These are phyloP conservation scores for Hanseniaspora clermontiae DNA, from an alignment of 805 yeast species.

Conservation along the genomic window DNA sequence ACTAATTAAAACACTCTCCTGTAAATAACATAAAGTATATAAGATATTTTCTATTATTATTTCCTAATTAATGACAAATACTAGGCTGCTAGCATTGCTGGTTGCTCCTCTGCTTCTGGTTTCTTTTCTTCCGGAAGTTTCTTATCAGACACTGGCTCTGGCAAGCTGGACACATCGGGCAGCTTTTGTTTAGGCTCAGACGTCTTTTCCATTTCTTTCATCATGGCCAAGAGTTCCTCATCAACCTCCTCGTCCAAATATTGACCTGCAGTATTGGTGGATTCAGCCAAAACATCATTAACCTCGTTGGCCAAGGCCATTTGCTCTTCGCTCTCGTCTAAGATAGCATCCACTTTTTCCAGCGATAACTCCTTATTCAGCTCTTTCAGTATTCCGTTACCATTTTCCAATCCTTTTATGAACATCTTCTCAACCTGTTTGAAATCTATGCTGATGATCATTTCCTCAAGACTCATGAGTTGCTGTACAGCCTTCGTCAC, in stretches of 20 bases:
- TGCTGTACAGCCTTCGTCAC: slow-evolving; percentile 63
- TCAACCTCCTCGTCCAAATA: slow-evolving; percentile 43
- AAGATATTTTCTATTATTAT: too few relatives aligned
- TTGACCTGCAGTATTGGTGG: slow-evolving; percentile 52
- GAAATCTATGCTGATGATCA: slow-evolving; percentile 74
- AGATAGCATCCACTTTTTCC: slow-evolving; percentile 63
- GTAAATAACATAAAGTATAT: too few relatives aligned
- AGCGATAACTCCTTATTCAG: slow-evolving; percentile 67
- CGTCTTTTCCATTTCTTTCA: not conserved
- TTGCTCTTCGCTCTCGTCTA: slow-evolving; percentile 80
- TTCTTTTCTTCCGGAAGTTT: not conserved
- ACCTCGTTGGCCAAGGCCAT: slow-evolving; percentile 65
- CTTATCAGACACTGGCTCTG: not conserved
- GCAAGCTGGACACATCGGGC: slow-evolving; percentile 8
- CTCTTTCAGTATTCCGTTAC: slow-evolving; percentile 61
- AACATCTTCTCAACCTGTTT: slow-evolving; percentile 82
- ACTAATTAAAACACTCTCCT: not conserved
- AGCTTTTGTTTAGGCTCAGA: not conserved
- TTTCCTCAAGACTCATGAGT: slow-evolving; percentile 61
- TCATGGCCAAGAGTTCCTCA: slow-evolving; percentile 19
- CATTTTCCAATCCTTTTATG: slow-evolving; percentile 63
- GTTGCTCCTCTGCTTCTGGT: not conserved
- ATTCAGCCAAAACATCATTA: slow-evolving; percentile 37
- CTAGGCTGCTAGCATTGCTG: slow-evolving; percentile 1
- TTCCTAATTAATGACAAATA: too few relatives aligned